Evolutionary conservation across 139 green algal species (phyloP), one percentile per base, ranked within the genome.

Genomic region (Nannochloris sp.): DNA sequence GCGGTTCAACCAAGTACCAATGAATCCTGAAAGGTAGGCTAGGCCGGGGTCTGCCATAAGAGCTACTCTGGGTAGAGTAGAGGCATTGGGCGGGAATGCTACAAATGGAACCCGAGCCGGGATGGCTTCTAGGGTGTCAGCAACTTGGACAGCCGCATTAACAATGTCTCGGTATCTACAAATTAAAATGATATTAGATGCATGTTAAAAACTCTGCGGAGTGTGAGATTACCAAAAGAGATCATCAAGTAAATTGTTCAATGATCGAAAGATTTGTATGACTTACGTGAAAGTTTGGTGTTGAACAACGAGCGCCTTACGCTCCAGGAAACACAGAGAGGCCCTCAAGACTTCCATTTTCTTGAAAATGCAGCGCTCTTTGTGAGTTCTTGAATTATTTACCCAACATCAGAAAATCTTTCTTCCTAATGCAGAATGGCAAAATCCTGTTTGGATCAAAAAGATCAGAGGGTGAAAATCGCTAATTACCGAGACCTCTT

Each of bases 1-100:
- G 3, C 84, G 71, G 12, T 71, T 65, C 44, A 91, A 72, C 92
- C 92, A 98, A 4, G 85, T 81, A 2, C 69, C 90, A 77, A 81
- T 92, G 1, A 80, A 88, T n/a, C 68, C 80, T 2, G 83, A 77
- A 29, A 92, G 75, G 63, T 90, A 96, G 12, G 6, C 37, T 9
- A n/a, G 14, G 5, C 72, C 72, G 14, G 70, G 67, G 10, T 74
- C 59, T 3, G 61, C 57, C 61, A 84, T 75, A 13, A 92, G 58
- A 0, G 71, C 85, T 2, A 92, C 67, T 1, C 78, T 64, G 0
- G 77, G 68, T 3, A 60, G 38, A 4, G 14, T 1, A n/a, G 36
- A 25, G 1, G 19, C 10, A 4, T 12, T 64, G 60, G 61, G 6
- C 1, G 6, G 24, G 23, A 25, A 13, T 24, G 8, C 34, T 33